Base-by-base conservation (phyloP, 495 filamentous ascomycete genomes). In the Penicillium soppii region DNA sequence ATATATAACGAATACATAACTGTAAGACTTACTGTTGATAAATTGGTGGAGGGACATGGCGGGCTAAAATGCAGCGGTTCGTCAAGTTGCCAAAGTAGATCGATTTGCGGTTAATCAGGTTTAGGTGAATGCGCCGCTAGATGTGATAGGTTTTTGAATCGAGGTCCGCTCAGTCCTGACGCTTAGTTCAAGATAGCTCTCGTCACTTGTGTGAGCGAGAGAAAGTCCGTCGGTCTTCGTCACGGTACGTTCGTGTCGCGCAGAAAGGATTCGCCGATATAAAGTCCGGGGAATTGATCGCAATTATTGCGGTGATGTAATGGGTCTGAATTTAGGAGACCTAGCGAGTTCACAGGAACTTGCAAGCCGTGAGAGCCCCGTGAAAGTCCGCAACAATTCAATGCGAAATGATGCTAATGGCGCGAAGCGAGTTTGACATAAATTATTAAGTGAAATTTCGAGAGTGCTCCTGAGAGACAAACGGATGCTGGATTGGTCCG, bases 21-120 rank as follows among this genome's bases (percentile, higher is more conserved):
- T 15, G 30, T 27, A 32, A 27, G 9, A 59, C 76, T 69, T 67
- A 88, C 85, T 86, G 51, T 86, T 84, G 43, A 88, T 74, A 65
- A 87, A 87, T 25, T 73, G 57, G 56, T 82, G 79, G 30, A 88
- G 77, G 52, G 85, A 87, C 85, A 88, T 88, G 59, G 39, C 61
- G 65, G 52, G 17, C 21, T 21, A 43, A 20, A 47, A 16, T 16
- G 17, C 17, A 16, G 39, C 23, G 26, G 25, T 41, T 41, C 1
- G 32, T 37, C 6, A 26, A 37, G 7, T 7, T 35, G 20, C 20
- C 35, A 27, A 22, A 12, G 16, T 17, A 43, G 22, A n/a, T 25
- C 36, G 32, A 23, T 3, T 17, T 32, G 25, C 16, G 20, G 41
- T 33, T 5, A 12, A 48, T 26, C n/a, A n/a, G 21, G 25, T 19